Evolutionary conservation across 2,329 filamentous ascomycete genomes (phyloP), one percentile per base, ranked within the genome.

Genomic region (Hansfordia pulvinata): DNA sequence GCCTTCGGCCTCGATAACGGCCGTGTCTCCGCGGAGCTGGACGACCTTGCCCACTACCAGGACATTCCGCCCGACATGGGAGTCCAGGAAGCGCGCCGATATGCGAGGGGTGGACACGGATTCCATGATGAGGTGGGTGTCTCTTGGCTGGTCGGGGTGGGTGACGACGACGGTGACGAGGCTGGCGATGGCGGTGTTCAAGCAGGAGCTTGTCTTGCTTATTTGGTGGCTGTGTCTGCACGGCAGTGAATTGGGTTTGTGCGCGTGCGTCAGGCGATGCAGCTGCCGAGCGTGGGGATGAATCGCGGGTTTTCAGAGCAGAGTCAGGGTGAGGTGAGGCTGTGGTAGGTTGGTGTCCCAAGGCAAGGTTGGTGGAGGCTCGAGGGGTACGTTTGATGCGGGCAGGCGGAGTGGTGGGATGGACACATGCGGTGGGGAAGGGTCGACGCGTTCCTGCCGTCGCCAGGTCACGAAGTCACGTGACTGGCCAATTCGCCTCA

Each of bases 41-140:
- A 71, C 69, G 24, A 96, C 85, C 43, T 79, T 85, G 43, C 90
- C 90, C 5, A 93, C 65, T 29, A 96, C 63, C 41, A 85, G 85
- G 35, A 96, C 81, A 35, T 80, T 81, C 37, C 71, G 68, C 38
- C 64, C 63, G 38, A 75, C 64, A 57, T 86, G 93, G 44, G 65
- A 64, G 47, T 84, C 72, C 31, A 96, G 77, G 54, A 88, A 80
- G 20, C 66, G 58, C 28, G 80, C 79, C 25, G 81, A 83, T 50
- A 94, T 73, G 52, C 90, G 85, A 17, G 90, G 88, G 25, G 84
- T 71, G 15, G 65, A 64, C 32, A 60, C 75, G 42, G 76, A 59
- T 46, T 86, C 66, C 80, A 88, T 88, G 36, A n/a, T n/a, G n/a
- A n/a, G n/a, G n/a, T n/a, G n/a, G n/a, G n/a, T n/a, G n/a, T n/a